These are phyloP conservation scores for Nidularia pulvinata DNA, from an alignment of 768 basidiomycete genomes.

Conservation along the genomic window DNA sequence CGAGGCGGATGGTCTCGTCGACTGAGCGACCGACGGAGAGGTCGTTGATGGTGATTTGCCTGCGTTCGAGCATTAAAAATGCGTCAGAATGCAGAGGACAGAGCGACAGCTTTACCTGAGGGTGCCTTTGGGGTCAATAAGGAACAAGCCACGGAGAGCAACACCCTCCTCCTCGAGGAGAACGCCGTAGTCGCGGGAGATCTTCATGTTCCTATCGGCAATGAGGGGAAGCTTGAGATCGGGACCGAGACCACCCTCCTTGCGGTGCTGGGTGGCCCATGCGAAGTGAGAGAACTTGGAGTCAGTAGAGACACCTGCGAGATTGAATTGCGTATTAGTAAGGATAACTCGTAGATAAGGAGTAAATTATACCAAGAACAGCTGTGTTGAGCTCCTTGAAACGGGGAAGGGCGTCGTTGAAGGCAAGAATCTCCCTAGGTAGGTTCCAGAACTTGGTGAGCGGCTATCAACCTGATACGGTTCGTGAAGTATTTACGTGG, in stretches of 20 bases:
- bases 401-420: slow-evolving; percentile 81
- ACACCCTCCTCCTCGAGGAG: slow-evolving; percentile 89
- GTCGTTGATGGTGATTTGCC: slow-evolving; percentile 90
- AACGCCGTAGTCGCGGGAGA: slow-evolving; percentile 86
- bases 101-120: slow-evolving; percentile 46
- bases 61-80: slow-evolving; percentile 17
- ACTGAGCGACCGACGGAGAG: slow-evolving; percentile 95
- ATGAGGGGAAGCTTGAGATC: slow-evolving; percentile 84
- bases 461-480: too few species aligned
- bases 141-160: slow-evolving; percentile 83
- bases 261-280: slow-evolving; percentile 81
- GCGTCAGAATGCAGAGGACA: not conserved
- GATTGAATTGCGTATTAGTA: slow-evolving; percentile 2
- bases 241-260: slow-evolving; percentile 89
- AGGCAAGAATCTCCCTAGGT: slow-evolving; percentile 82
- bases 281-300: slow-evolving; percentile 88
- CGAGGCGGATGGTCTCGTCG: slow-evolving; percentile 87
- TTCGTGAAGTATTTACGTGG: slow-evolving; percentile 58
- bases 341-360: not conserved
- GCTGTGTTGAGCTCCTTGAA: slow-evolving; percentile 75
- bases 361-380: slow-evolving; percentile 64
- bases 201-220: slow-evolving; percentile 77
- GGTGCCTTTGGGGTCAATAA: slow-evolving; percentile 84
- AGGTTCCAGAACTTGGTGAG: too few species aligned
- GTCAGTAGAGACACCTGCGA: slow-evolving; percentile 86